A percentile compares a stretch with the other conserved stretches of the same genome.
Evolutionary conservation across 2,329 filamentous ascomycete genomes (phyloP).

Genomic region (Ramichloridium luteum): DNA sequence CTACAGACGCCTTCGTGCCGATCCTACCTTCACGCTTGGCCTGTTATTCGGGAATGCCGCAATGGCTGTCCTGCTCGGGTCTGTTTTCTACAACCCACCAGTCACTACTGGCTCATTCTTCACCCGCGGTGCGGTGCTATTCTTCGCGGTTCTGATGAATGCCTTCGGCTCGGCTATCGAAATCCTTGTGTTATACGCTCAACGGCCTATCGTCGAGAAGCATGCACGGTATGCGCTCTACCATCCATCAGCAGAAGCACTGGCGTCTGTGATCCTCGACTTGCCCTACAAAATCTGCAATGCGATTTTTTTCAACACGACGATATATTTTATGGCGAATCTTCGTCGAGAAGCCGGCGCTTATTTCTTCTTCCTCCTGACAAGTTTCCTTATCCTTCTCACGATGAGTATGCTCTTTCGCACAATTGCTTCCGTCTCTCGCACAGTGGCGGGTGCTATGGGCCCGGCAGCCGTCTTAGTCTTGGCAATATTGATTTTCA

Average conservation of each 20-base stretch:
- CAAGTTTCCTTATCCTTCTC: conserved; percentile 59
- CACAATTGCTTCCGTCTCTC: conserved; percentile 59
- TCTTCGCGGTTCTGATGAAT: conserved; percentile 77
- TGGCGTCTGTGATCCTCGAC: conserved; percentile 74
- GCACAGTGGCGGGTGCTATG: conserved; percentile 47
- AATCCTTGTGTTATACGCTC: conserved; percentile 72
- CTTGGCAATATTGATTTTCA: conserved; percentile 52
- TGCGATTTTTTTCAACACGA: conserved; percentile 59
- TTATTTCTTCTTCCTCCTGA: conserved; percentile 75
- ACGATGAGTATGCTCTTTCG: conserved; percentile 79
- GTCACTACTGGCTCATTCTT: conserved; percentile 58
- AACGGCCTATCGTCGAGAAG: conserved; percentile 84
- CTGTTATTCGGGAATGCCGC: conserved; percentile 57
- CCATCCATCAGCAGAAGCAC: conserved; percentile 76
- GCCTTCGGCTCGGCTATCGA: conserved; percentile 69
- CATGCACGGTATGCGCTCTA: conserved; percentile 76
- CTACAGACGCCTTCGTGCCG: conserved; percentile 61
- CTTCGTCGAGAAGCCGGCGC: conserved; percentile 58
- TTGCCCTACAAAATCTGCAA: conserved; percentile 68
- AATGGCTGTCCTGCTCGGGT: conserved; percentile 65
- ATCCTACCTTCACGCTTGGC: conserved; percentile 61
- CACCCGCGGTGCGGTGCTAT: conserved; percentile 63
- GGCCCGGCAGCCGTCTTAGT: conserved; percentile 47
- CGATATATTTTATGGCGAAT: conserved; percentile 77
- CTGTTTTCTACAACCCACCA: conserved; percentile 66